Percentiles rank a stretch among this genome's conserved stretches.
Evolutionary conservation across 306 rosid species (phyloP).

Genomic region (Delonix regia): DNA sequence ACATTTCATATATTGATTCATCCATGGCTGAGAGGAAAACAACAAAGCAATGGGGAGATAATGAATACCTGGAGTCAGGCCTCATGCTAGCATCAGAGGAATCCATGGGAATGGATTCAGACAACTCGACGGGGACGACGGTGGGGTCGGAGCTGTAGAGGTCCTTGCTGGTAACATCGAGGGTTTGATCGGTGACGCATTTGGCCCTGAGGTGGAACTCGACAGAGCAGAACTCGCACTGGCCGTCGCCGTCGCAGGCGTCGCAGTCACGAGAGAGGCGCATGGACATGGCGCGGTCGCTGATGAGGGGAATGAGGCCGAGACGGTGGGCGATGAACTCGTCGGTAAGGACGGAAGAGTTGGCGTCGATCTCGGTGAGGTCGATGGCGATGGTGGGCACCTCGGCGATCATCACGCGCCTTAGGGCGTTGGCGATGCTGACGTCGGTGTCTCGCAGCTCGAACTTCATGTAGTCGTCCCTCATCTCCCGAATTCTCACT

Average conservation of each 20-base stretch:
- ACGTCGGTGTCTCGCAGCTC: slow-evolving; percentile 92
- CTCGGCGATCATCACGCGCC: slow-evolving; percentile 97
- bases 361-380: slow-evolving; percentile 86
- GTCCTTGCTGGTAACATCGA: slow-evolving; percentile 83
- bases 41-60: neutral
- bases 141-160: slow-evolving; percentile 83
- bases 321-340: slow-evolving; percentile 94
- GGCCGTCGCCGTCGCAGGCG: slow-evolving; percentile 95
- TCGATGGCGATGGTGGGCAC: slow-evolving; percentile 92
- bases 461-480: slow-evolving; percentile 71
- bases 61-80: slow-evolving; percentile 37
- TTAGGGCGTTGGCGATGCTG: slow-evolving; percentile 86
- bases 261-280: slow-evolving; percentile 98
- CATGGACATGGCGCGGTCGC: slow-evolving; percentile 92
- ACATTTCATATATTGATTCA: neutral
- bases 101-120: slow-evolving; percentile 55
- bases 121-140: slow-evolving; percentile 79
- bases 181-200: slow-evolving; percentile 74
- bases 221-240: slow-evolving; percentile 95
- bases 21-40: neutral
- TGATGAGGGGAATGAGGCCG: slow-evolving; percentile 81
- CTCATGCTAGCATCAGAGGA: slow-evolving; percentile 36
- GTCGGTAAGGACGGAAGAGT: slow-evolving; percentile 91
- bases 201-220: slow-evolving; percentile 82
- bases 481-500: slow-evolving; percentile 77